Conservation (phyloP, 768 basidiomycete species). For the Russula foetens region DNA sequence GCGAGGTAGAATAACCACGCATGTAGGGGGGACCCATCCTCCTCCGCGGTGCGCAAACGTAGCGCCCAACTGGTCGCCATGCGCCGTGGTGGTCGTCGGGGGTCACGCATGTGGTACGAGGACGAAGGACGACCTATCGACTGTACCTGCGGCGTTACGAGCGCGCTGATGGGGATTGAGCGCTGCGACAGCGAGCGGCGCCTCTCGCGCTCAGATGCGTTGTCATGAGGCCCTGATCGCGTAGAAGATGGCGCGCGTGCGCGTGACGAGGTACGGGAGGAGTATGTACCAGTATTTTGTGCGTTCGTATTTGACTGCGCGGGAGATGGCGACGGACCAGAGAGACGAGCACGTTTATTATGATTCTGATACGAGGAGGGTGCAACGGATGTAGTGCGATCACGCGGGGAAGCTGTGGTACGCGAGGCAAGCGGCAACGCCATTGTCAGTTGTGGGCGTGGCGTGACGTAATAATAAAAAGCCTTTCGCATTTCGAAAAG, state of each 20-base stretch:
- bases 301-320: slow-evolving; percentile 34
- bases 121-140: slow-evolving; percentile 47
- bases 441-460: background rate
- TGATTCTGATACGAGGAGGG: slow-evolving; percentile 66
- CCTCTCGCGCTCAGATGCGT: slow-evolving; percentile 4
- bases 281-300: slow-evolving; percentile 38
- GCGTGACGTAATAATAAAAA: slow-evolving; percentile 19
- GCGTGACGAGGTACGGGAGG: slow-evolving; percentile 29
- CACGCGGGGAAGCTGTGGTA: slow-evolving; percentile 23
- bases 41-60: slow-evolving; percentile 46
- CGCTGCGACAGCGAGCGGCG: slow-evolving; percentile 45
- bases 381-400: slow-evolving; percentile 40
- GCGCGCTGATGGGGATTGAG: slow-evolving; percentile 74
- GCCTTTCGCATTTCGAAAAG: background rate
- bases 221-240: slow-evolving; percentile 21
- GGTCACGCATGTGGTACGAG: slow-evolving; percentile 76
- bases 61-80: slow-evolving; percentile 58
- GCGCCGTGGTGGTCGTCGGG: slow-evolving; percentile 52
- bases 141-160: slow-evolving; percentile 72
- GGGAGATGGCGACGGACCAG: slow-evolving; percentile 31
- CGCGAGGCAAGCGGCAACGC: background rate
- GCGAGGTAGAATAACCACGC: slow-evolving; percentile 77
- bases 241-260: slow-evolving; percentile 20
- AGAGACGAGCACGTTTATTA: slow-evolving; percentile 55
- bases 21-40: slow-evolving; percentile 45